These are phyloP conservation scores for Cordia subcordata DNA, from an alignment of 257 asterid genomes.

Conservation along the genomic window DNA sequence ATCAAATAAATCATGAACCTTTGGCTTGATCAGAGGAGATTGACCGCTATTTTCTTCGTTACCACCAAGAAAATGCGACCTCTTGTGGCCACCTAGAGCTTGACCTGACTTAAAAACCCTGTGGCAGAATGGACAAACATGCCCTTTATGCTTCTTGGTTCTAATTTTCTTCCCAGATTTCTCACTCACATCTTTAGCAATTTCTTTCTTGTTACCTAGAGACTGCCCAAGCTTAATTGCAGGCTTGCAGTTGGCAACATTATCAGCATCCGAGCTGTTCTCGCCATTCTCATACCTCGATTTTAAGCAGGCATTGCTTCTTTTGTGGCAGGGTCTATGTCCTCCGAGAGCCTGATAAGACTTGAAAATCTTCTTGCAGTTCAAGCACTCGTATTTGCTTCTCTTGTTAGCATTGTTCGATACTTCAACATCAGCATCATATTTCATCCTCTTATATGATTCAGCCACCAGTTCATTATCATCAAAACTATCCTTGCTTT, in stretches of 20 bases:
- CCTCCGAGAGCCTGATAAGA: conserved; percentile 97
- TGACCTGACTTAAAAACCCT: conserved; percentile 93
- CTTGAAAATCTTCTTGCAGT: conserved; percentile 73
- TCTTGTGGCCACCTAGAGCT: conserved; percentile 94
- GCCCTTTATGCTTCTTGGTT: conserved; percentile 55
- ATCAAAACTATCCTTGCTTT: conserved; percentile 28
- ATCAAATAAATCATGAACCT: conserved; percentile 52
- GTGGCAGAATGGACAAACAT: conserved; percentile 68
- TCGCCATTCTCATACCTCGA: conserved; percentile 55
- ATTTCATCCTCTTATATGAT: conserved; percentile 22
- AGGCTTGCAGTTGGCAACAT: conserved; percentile 20
- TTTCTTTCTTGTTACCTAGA: conserved; percentile 28
- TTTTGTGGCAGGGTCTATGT: conserved; percentile 86
- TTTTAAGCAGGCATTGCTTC: conserved; percentile 32
- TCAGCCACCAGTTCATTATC: conserved; percentile 28
- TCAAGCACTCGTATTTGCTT: conserved; percentile 76
- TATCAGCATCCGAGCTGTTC: conserved; percentile 48
- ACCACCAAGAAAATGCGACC: conserved; percentile 72
- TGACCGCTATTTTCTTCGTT: conserved; percentile 28
- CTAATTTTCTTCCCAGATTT: conserved; percentile 36
- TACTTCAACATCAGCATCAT: conserved; percentile 28
- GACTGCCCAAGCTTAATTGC: conserved; percentile 31
- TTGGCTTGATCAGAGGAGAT: conserved; percentile 33
- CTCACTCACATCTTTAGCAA: conserved; percentile 31
- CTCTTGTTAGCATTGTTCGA: conserved; percentile 35